Evolutionary conservation across 176 grass and related monocot species (phyloP).

Genomic region (Chloris gayana): DNA sequence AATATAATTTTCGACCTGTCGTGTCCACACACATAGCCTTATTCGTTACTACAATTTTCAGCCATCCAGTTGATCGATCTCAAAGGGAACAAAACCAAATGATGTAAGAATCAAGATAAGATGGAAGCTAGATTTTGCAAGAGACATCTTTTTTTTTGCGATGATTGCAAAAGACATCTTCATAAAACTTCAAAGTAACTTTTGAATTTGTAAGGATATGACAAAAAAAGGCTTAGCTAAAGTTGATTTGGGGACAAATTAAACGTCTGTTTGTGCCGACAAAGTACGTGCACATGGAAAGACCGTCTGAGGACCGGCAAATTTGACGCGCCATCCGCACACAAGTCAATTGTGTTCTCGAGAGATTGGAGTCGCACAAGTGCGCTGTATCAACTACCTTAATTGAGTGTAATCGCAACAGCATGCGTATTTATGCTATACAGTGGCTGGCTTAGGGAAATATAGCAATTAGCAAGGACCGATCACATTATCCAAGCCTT

Average conservation of each 20-base stretch:
- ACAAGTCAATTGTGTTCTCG: conserved; percentile 1
- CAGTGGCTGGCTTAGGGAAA: neutral
- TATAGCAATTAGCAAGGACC: neutral
- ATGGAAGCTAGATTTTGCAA: neutral
- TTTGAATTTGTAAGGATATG: conserved; percentile 5
- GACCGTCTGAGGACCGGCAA: neutral
- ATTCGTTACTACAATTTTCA: too few species aligned
- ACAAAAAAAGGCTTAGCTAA: neutral
- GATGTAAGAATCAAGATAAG: too few species aligned
- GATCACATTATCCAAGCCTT: neutral
- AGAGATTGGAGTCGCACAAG: neutral
- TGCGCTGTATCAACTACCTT: neutral
- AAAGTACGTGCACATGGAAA: neutral
- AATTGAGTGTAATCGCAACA: neutral
- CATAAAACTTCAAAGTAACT: neutral
- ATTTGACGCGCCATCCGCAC: conserved; percentile 3
- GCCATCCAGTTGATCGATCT: too few species aligned
- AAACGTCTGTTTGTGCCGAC: conserved; percentile 9
- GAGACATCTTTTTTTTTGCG: neutral
- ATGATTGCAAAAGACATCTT: neutral
- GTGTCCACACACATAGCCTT: too few species aligned
- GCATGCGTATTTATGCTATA: neutral
- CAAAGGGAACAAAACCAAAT: too few species aligned
- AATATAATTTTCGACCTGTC: too few species aligned
- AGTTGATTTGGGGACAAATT: conserved; percentile 13